A percentile compares a stretch with the other conserved stretches of the same genome.
Conservation (phyloP, 371 early-diverging fungal genomes). For the Nematocida minor region DNA sequence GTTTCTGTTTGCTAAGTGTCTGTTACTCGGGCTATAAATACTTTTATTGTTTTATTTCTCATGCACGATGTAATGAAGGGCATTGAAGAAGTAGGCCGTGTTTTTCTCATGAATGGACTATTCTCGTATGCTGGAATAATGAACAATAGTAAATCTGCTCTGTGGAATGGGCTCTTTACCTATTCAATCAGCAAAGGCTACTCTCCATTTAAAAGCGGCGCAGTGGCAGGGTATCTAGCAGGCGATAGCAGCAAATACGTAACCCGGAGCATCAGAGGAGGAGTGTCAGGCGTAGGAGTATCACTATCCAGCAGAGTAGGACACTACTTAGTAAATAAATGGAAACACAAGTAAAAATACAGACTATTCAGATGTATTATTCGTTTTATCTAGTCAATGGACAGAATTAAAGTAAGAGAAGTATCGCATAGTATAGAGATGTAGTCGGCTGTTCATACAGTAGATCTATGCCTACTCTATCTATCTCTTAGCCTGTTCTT, state of each 20-base stretch:
- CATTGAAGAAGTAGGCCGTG: slow-evolving; percentile 37
- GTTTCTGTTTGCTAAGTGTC: no score
- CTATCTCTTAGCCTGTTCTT: no score
- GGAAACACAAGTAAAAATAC: background rate
- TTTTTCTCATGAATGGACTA: background rate
- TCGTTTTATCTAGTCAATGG: no score
- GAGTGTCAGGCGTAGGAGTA: background rate
- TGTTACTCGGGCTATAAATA: background rate
- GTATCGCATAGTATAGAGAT: no score
- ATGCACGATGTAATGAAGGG: slow-evolving; percentile 32
- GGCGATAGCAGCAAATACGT: background rate
- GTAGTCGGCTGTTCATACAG: no score
- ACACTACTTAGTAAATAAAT: background rate
- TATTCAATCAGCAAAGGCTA: background rate
- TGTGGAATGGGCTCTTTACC: slow-evolving; percentile 36
- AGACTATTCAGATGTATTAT: no score
- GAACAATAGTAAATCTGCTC: slow-evolving; percentile 1
- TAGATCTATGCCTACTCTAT: no score
- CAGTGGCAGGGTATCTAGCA: slow-evolving; percentile 4
- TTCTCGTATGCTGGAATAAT: background rate
- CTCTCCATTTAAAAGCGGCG: slow-evolving; percentile 24
- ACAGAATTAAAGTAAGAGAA: no score
- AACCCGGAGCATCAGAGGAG: background rate
- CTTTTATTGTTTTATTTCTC: background rate
- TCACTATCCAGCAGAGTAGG: background rate